Evolutionary conservation across 1,284 basidiomycete genomes (phyloP).

Genomic region (Trichosporon inkin): DNA sequence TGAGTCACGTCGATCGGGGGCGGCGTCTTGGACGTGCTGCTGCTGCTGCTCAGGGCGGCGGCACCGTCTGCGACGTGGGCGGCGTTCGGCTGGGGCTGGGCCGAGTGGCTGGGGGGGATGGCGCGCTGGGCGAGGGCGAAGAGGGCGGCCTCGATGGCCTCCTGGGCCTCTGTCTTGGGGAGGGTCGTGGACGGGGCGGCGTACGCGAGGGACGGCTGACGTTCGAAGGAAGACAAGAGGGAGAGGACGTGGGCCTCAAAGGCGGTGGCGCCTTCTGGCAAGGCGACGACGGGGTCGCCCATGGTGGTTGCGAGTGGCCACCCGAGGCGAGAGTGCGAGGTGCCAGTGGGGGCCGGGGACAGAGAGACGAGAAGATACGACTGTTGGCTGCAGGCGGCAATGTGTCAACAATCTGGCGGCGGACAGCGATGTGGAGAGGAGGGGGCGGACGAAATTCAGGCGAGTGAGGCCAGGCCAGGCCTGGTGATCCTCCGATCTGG

Average conservation of each 20-base stretch:
- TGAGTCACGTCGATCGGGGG: conserved; percentile 34
- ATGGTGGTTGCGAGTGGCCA: conserved; percentile 11
- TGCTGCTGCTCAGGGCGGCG: conserved; percentile 14
- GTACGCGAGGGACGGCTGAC: conserved; percentile 40
- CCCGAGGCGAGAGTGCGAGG: background rate
- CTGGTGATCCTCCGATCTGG: background rate
- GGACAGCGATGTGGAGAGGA: background rate
- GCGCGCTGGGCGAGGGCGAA: conserved; percentile 37
- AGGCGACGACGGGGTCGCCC: conserved; percentile 14
- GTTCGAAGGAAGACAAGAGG: conserved; percentile 35
- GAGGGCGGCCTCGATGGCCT: conserved; percentile 41
- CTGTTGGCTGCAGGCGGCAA: background rate
- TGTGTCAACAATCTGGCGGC: conserved; percentile 1
- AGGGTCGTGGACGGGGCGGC: conserved; percentile 31
- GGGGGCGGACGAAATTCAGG: background rate
- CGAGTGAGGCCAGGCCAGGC: background rate
- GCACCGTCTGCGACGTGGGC: background rate
- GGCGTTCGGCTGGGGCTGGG: conserved; percentile 6
- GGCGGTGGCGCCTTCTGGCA: conserved; percentile 20
- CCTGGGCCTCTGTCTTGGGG: conserved; percentile 36
- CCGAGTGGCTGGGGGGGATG: background rate
- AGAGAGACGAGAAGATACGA: background rate
- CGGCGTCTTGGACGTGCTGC: conserved; percentile 26
- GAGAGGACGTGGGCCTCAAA: conserved; percentile 40
- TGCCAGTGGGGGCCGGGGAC: background rate